Base-by-base conservation (phyloP, 2,329 filamentous ascomycete species). In the Penicillium fuscoglaucum region DNA sequence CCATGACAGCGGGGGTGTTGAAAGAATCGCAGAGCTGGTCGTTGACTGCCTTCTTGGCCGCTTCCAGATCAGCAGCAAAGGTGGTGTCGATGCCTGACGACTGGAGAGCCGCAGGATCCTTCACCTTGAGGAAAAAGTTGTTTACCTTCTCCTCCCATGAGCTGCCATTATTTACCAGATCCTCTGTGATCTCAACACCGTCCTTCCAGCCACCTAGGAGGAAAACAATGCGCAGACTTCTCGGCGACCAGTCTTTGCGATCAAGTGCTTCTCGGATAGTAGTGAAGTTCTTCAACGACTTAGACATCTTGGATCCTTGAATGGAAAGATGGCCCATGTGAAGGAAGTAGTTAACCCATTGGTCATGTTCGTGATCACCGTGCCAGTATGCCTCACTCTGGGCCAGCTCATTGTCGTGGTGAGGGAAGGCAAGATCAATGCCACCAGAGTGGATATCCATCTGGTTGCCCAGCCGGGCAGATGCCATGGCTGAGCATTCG, bases 391-490 rank as follows among this genome's bases (percentile, higher is more conserved):
- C 91, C 74, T 96, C 91, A 63, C 88, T 91, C 74, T 96, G 92
- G 0, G 91, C 92, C 64, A 96, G 78, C 74, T 96, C 93, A 67
- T 96, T 97, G 74, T 95, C 93, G 75, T 93, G 93, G 73, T 96
- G 93, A 0, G 93, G 92, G 74, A 96, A 96, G 0, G 89, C 88
- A 53, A 98, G 82, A 74, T 98, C 93, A 60, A 96, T 89, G 58
- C 93, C 93, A 29, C 93, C 93, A 24, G 91, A 96, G 75, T 97
- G 93, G 54, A 97, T 90, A 73, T 98, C 93, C 81, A 98, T 92
- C 61, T 88, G 84, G 29, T 87, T 82, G 6, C 93, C 93, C 1
- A 98, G 79, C n/a, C 92, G 84, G 63, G 93, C 90, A 2, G 90
- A 93, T 0, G 93, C 92, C 93, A 98, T 97, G 17, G 92, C 92